phyloP scores from a whole-genome alignment of 805 yeast genomes.

The Candida taoyuanica region DNA sequence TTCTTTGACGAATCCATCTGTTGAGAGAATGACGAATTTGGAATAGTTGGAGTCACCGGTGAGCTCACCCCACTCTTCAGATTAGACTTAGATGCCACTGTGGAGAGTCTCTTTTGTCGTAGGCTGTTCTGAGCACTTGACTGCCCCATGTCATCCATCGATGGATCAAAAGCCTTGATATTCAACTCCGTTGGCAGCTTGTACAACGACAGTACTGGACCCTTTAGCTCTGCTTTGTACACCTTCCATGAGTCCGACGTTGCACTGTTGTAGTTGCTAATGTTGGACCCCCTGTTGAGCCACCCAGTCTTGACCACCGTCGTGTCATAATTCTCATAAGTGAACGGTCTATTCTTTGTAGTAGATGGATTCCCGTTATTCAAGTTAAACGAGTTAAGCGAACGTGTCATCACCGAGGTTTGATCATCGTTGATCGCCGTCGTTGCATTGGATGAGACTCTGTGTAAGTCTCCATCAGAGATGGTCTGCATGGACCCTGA shows the following conservation, averaged over 20 bases:
- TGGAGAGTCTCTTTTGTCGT: constrained; percentile 27
- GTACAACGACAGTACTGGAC: constrained; percentile 59
- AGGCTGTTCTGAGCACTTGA: constrained; percentile 6
- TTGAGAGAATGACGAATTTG: not conserved
- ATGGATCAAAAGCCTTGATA: constrained; percentile 37
- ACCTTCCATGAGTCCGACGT: constrained; percentile 35
- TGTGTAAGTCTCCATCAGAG: constrained; percentile 1
- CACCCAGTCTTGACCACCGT: constrained; percentile 50
- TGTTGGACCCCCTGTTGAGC: constrained; percentile 47
- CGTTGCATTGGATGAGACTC: constrained; percentile 2
- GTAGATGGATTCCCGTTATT: constrained; percentile 7
- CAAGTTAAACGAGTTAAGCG: constrained; percentile 12
- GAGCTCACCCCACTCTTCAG: constrained; percentile 14
- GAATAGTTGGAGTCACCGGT: constrained; percentile 13
- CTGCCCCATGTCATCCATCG: constrained; percentile 7
- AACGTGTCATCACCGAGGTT: constrained; percentile 10
- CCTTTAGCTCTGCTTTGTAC: constrained; percentile 63
- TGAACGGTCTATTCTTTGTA: constrained; percentile 19
- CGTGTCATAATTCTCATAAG: constrained; percentile 33
- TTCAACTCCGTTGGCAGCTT: constrained; percentile 49
- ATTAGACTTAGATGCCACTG: constrained; percentile 21
- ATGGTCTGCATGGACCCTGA: constrained; percentile 7
- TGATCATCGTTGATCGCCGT: constrained; percentile 8
- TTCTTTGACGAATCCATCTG: constrained; percentile 7
- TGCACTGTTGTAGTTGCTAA: constrained; percentile 20